A percentile compares a stretch with the other conserved stretches of the same genome.
These are phyloP conservation scores for Starmera stellimalicola DNA, from an alignment of 1,139 yeast species.

Conservation along the genomic window DNA sequence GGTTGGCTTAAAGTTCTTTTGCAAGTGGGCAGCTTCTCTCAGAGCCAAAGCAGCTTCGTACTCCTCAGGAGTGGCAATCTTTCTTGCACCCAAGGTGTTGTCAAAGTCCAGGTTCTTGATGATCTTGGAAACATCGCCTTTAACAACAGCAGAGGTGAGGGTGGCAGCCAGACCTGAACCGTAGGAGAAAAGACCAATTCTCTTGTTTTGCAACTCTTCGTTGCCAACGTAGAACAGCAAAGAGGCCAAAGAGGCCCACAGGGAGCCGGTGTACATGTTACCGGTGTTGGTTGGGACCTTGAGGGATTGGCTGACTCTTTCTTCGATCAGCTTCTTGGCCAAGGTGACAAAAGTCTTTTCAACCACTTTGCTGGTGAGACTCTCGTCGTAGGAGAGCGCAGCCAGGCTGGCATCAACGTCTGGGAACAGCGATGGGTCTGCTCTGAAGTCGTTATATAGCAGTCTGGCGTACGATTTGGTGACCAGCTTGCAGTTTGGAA, in stretches of 20 bases:
- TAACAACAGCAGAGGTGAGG: slow-evolving; percentile 68
- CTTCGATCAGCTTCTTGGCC: slow-evolving; percentile 61
- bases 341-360: slow-evolving; percentile 81
- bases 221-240: slow-evolving; percentile 66
- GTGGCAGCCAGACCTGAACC: slow-evolving; percentile 98
- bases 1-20: slow-evolving; percentile 68
- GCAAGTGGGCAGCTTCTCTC: slow-evolving; percentile 74
- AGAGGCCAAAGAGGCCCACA: slow-evolving; percentile 83
- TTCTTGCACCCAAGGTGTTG: slow-evolving; percentile 60
- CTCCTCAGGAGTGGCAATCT: slow-evolving; percentile 60
- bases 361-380: slow-evolving; percentile 68
- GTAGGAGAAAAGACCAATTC: slow-evolving; percentile 90
- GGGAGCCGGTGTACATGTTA: slow-evolving; percentile 95
- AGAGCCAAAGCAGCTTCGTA: slow-evolving; percentile 74
- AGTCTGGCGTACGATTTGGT: slow-evolving; percentile 89
- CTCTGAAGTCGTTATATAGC: slow-evolving; percentile 76
- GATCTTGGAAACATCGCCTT: slow-evolving; percentile 71
- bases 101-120: slow-evolving; percentile 60
- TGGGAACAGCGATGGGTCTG: slow-evolving; percentile 52
- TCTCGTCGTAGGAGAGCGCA: slow-evolving; percentile 60
- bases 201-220: slow-evolving; percentile 67
- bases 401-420: slow-evolving; percentile 53
- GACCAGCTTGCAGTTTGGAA: slow-evolving; percentile 95
- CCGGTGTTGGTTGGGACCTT: slow-evolving; percentile 94
- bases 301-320: slow-evolving; percentile 74